Evolutionary conservation across 495 filamentous ascomycete genomes (phyloP).

Genomic region (Sabuloglossum arenarium): DNA sequence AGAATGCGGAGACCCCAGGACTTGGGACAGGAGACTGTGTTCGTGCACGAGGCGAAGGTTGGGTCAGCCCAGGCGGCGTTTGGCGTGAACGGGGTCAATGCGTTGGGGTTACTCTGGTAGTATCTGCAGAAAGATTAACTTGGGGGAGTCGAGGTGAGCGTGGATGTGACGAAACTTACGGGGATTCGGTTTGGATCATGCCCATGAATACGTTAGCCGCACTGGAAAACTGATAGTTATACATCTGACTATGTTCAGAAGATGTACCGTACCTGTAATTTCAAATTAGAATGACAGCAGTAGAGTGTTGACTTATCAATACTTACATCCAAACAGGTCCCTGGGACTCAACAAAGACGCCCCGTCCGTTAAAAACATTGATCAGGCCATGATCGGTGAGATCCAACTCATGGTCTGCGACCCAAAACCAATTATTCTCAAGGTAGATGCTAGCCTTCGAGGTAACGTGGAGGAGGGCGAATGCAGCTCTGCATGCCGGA

Average conservation of each 20-base stretch:
- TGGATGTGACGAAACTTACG: constrained; percentile 15
- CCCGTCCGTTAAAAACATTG: constrained; percentile 81
- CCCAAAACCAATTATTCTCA: constrained; percentile 94
- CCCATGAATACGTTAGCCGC: constrained; percentile 70
- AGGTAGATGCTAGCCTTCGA: constrained; percentile 50
- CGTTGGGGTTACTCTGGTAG: constrained; percentile 68
- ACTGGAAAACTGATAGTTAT: constrained; percentile 71
- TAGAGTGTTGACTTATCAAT: background rate
- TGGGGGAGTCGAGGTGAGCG: background rate
- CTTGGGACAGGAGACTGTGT: constrained; percentile 41
- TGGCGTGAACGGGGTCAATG: constrained; percentile 42
- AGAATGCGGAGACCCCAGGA: constrained; percentile 69
- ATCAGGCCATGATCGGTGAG: constrained; percentile 56
- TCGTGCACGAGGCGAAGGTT: constrained; percentile 42
- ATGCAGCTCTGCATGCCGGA: constrained; percentile 43
- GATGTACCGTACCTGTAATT: constrained; percentile 40
- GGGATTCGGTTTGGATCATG: constrained; percentile 78
- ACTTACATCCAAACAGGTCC: constrained; percentile 35
- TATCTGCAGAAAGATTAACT: constrained; percentile 23
- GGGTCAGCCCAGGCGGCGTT: constrained; percentile 52
- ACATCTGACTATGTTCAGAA: constrained; percentile 75
- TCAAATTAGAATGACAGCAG: background rate
- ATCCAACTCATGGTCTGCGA: constrained; percentile 84
- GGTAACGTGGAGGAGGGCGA: constrained; percentile 68
- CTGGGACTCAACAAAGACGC: constrained; percentile 50